Evolutionary conservation across 2,329 filamentous ascomycete species (phyloP).

Genomic region (Graphiopsis chlorocephala): DNA sequence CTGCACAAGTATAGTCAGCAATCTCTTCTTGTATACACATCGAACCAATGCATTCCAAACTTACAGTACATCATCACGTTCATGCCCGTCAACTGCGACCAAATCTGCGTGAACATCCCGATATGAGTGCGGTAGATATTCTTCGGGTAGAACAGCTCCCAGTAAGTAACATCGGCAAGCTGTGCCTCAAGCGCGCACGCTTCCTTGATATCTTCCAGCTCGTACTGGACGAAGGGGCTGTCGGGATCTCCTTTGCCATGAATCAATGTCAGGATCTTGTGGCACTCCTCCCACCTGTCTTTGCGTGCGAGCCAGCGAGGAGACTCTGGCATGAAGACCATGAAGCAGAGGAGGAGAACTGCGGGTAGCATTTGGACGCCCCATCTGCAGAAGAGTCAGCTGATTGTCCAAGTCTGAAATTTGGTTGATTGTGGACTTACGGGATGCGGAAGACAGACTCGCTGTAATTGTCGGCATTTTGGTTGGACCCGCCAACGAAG

Average conservation of each 20-base stretch:
- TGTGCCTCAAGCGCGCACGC: constrained; percentile 67
- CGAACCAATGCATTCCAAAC: not conserved
- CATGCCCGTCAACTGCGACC: constrained; percentile 72
- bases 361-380: constrained; percentile 43
- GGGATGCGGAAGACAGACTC: constrained; percentile 51
- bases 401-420: not conserved
- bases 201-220: constrained; percentile 70
- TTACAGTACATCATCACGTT: constrained; percentile 60
- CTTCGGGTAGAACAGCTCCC: constrained; percentile 66
- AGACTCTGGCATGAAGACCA: constrained; percentile 45
- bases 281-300: constrained; percentile 45
- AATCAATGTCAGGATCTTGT: constrained; percentile 42
- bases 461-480: constrained; percentile 16
- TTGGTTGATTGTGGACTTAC: constrained; percentile 30
- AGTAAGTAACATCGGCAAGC: constrained; percentile 66
- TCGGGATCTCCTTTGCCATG: constrained; percentile 39
- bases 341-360: constrained; percentile 37
- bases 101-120: constrained; percentile 69
- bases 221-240: constrained; percentile 57
- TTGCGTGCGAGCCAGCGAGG: constrained; percentile 47
- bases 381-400: constrained; percentile 40
- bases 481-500: constrained; percentile 49
- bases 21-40: not conserved
- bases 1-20: not conserved
- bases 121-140: constrained; percentile 68